Conservation (phyloP, 2,329 filamentous ascomycete genomes). For the Claviceps sp. region DNA sequence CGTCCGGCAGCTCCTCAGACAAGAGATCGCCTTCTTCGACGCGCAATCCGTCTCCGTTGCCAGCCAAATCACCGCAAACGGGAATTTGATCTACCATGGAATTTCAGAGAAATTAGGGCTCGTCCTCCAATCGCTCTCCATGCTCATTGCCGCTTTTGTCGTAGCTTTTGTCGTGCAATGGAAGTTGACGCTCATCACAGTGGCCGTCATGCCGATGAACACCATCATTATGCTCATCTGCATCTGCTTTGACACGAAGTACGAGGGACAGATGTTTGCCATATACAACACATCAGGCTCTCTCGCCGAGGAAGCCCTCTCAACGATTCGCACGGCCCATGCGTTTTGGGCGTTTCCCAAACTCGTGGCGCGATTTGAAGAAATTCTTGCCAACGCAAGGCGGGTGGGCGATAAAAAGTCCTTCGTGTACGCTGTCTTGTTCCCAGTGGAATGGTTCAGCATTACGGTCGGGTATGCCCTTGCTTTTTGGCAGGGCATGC, state of each 20-base stretch:
- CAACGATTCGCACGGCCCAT: slow-evolving; percentile 34
- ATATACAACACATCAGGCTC: slow-evolving; percentile 28
- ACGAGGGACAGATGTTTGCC: slow-evolving; percentile 30
- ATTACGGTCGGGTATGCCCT: slow-evolving; percentile 33
- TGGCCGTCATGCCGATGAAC: slow-evolving; percentile 31
- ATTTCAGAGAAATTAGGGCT: slow-evolving; percentile 32
- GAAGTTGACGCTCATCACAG: slow-evolving; percentile 29
- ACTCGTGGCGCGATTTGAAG: slow-evolving; percentile 27
- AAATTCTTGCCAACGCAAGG: slow-evolving; percentile 26
- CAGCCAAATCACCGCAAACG: slow-evolving; percentile 33
- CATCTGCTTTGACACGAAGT: slow-evolving; percentile 24
- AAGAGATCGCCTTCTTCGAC: slow-evolving; percentile 45
- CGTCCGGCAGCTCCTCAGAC: slow-evolving; percentile 25
- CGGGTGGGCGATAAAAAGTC: slow-evolving; percentile 29
- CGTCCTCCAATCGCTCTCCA: slow-evolving; percentile 26
- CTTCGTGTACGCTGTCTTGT: slow-evolving; percentile 28
- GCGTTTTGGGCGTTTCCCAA: slow-evolving; percentile 36
- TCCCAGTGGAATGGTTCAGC: slow-evolving; percentile 32
- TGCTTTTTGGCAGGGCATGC: slow-evolving; percentile 38
- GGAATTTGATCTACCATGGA: slow-evolving; percentile 30
- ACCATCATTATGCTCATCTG: slow-evolving; percentile 25
- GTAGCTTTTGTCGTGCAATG: slow-evolving; percentile 27
- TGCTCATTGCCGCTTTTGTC: slow-evolving; percentile 25
- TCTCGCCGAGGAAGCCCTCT: slow-evolving; percentile 35
- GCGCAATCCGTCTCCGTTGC: slow-evolving; percentile 28